phyloP scores from a whole-genome alignment of 768 basidiomycete species.

The Leccinum sublutescens region DNA sequence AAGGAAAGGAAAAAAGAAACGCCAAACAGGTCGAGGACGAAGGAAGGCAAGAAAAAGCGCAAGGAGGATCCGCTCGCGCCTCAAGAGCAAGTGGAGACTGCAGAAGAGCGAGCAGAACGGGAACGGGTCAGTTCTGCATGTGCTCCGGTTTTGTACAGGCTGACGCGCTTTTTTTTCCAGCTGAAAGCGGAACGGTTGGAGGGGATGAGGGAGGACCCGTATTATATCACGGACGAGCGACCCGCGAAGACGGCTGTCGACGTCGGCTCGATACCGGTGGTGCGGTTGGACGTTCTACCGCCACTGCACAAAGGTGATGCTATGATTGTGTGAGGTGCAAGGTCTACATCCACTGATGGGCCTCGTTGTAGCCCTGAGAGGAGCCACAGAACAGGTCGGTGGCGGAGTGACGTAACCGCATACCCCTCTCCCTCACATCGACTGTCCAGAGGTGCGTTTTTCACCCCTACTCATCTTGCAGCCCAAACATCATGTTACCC shows the following conservation, averaged over 20 bases:
- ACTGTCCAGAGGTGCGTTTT: too few relatives aligned
- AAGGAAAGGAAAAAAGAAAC: slow-evolving; percentile 46
- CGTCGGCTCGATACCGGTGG: slow-evolving; percentile 90
- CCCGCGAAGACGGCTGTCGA: slow-evolving; percentile 46
- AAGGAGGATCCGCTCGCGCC: slow-evolving; percentile 33
- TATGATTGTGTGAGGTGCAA: neutral
- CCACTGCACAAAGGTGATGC: slow-evolving; percentile 34
- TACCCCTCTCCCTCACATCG: too few relatives aligned
- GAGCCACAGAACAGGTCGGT: slow-evolving; percentile 22
- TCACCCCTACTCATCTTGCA: too few relatives aligned
- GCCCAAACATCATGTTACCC: too few relatives aligned
- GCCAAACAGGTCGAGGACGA: slow-evolving; percentile 26
- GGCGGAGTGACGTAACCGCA: too few relatives aligned
- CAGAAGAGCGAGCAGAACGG: slow-evolving; percentile 57
- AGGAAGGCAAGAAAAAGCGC: slow-evolving; percentile 47
- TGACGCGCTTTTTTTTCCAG: slow-evolving; percentile 40
- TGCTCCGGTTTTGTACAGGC: neutral
- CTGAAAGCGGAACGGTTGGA: slow-evolving; percentile 73
- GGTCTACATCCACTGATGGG: slow-evolving; percentile 21
- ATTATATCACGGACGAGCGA: slow-evolving; percentile 76
- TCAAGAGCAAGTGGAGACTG: slow-evolving; percentile 48
- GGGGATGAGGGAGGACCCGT: slow-evolving; percentile 82
- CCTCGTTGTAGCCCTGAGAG: slow-evolving; percentile 17
- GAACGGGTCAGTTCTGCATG: slow-evolving; percentile 52
- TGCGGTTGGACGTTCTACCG: slow-evolving; percentile 74